Conservation (phyloP, 2,329 filamentous ascomycete genomes). For the Penicillium sp. region DNA sequence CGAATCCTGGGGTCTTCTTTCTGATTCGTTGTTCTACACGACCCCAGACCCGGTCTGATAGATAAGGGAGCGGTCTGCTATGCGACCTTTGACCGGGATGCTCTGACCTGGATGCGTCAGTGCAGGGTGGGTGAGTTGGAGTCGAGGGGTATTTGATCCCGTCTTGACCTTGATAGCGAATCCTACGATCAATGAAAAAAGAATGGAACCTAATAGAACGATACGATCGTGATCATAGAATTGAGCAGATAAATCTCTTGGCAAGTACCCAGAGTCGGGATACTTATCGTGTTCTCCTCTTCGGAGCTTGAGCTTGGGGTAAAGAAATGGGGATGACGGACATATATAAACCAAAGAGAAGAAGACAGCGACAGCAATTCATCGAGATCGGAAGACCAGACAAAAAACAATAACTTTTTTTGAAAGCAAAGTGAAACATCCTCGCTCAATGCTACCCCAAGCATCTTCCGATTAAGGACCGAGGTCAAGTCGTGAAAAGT, state of each 20-base stretch:
- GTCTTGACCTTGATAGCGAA: not conserved
- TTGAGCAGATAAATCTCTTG: constrained; percentile 1
- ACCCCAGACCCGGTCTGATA: not conserved
- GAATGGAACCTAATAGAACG: too few relatives aligned
- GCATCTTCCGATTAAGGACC: constrained; percentile 20
- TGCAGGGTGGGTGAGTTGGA: constrained; percentile 3
- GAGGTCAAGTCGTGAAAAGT: constrained; percentile 18
- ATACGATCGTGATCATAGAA: constrained; percentile 1
- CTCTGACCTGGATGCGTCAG: constrained; percentile 1
- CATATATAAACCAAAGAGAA: constrained; percentile 1
- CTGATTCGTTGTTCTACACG: not conserved
- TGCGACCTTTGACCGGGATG: not conserved
- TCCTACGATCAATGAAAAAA: not conserved
- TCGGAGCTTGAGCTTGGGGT: constrained; percentile 4
- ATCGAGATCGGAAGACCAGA: constrained; percentile 2
- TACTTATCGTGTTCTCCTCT: constrained; percentile 7
- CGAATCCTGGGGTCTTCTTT: not conserved
- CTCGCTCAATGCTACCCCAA: constrained; percentile 11
- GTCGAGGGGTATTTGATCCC: not conserved
- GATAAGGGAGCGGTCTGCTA: constrained; percentile 5
- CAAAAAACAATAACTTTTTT: constrained; percentile 14
- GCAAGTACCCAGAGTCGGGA: constrained; percentile 8
- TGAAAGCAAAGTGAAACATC: constrained; percentile 1
- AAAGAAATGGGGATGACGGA: not conserved
- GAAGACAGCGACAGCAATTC: constrained; percentile 4